Percentiles rank a stretch among this genome's conserved stretches.
Conservation (phyloP, 2,329 filamentous ascomycete species). For the Calonectria henricotiae region DNA sequence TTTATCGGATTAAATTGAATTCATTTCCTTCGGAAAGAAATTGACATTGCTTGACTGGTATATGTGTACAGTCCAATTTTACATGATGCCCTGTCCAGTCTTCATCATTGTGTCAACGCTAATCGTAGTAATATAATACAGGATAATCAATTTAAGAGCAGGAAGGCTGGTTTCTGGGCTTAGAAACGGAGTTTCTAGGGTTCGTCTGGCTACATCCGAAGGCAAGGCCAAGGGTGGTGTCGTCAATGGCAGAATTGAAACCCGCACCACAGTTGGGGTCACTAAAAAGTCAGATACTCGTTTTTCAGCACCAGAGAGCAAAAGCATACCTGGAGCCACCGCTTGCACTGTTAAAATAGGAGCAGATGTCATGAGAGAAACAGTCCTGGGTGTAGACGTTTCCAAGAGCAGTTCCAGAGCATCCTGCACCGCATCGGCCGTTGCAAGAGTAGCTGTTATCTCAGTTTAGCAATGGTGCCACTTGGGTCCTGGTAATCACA, state of each 20-base stretch:
- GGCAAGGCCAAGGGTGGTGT: slow-evolving; percentile 58
- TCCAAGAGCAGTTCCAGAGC: slow-evolving; percentile 61
- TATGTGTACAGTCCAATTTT: slow-evolving; percentile 3
- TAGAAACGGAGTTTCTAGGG: slow-evolving; percentile 49
- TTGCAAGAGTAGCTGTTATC: slow-evolving; percentile 65
- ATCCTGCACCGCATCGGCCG: slow-evolving; percentile 66
- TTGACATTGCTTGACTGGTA: background rate
- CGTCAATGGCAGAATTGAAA: slow-evolving; percentile 62
- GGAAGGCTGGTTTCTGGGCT: slow-evolving; percentile 51
- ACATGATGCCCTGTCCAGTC: background rate
- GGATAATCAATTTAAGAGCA: slow-evolving; percentile 41
- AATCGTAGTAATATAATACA: background rate
- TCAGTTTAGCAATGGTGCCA: background rate
- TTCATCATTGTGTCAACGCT: background rate
- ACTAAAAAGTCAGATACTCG: slow-evolving; percentile 47
- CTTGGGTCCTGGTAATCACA: rapidly evolving
- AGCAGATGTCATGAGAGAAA: slow-evolving; percentile 68
- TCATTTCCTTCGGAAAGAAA: background rate
- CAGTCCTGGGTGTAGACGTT: slow-evolving; percentile 69
- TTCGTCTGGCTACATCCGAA: slow-evolving; percentile 59
- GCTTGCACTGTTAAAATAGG: slow-evolving; percentile 67
- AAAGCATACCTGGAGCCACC: slow-evolving; percentile 61
- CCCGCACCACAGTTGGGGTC: slow-evolving; percentile 66
- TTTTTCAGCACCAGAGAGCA: rapidly evolving
- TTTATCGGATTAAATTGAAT: no score